phyloP scores from a whole-genome alignment of 371 early-diverging fungal species.

The Mortierella sp. region DNA sequence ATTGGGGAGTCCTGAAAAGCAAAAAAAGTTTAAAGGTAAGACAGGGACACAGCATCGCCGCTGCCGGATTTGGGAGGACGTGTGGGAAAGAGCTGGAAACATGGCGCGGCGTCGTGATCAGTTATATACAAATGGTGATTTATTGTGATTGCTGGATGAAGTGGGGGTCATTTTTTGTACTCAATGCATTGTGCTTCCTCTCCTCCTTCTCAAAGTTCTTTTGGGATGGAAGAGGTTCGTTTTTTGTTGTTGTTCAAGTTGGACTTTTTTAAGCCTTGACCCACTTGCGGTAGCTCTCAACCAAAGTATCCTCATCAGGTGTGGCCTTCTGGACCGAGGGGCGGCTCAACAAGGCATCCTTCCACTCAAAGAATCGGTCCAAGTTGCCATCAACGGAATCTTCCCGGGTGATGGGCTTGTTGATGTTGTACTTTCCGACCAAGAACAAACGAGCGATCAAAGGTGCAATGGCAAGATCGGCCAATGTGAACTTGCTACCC shows the following conservation, averaged over 20 bases:
- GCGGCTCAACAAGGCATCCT: constrained; percentile 29
- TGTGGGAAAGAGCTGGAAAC: too few relatives aligned
- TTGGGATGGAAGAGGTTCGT: background rate
- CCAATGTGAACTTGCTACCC: constrained; percentile 41
- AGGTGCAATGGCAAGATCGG: constrained; percentile 39
- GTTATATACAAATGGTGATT: background rate
- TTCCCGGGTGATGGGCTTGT: constrained; percentile 22
- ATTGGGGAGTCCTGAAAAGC: too few relatives aligned
- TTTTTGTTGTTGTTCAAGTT: background rate
- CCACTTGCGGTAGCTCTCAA: constrained; percentile 30
- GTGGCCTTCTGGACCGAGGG: constrained; percentile 25
- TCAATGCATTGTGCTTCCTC: too few relatives aligned
- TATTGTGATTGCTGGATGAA: background rate
- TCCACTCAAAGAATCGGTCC: constrained; percentile 37
- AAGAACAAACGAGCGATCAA: constrained; percentile 34
- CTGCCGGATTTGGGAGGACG: too few relatives aligned
- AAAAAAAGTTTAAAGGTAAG: too few relatives aligned
- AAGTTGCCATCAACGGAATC: constrained; percentile 32
- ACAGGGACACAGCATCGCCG: too few relatives aligned
- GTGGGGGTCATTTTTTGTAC: too few relatives aligned
- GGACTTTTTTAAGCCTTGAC: constrained; percentile 21
- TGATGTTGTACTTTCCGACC: constrained; percentile 21
- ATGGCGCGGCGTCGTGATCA: too few relatives aligned
- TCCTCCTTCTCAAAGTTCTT: too few relatives aligned
- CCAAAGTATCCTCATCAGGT: constrained; percentile 18